phyloP scores from a whole-genome alignment of 2,329 filamentous ascomycete species.

The Coniochaeta sp. region DNA sequence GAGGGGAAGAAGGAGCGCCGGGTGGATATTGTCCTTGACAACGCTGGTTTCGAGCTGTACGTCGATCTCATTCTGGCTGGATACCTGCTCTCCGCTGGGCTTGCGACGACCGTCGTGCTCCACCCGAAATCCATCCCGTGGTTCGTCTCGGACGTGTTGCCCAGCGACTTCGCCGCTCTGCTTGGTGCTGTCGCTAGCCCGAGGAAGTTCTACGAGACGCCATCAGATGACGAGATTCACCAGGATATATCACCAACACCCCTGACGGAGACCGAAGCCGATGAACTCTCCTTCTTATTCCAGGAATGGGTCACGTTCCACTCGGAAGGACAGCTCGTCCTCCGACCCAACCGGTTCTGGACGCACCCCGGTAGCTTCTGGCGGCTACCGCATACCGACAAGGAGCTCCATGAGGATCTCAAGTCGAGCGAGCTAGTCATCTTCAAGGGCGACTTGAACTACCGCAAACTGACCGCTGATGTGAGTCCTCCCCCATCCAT shows the following conservation, averaged over 20 bases:
- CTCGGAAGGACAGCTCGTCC: slow-evolving; percentile 72
- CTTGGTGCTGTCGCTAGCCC: slow-evolving; percentile 72
- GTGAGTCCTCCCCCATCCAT: slow-evolving; percentile 43
- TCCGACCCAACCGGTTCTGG: slow-evolving; percentile 88
- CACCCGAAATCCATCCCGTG: slow-evolving; percentile 94
- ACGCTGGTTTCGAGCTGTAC: slow-evolving; percentile 94
- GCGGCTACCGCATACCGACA: slow-evolving; percentile 66
- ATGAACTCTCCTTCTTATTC: slow-evolving; percentile 70
- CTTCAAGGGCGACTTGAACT: slow-evolving; percentile 97
- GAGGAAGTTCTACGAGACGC: slow-evolving; percentile 69
- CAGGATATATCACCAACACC: slow-evolving; percentile 51
- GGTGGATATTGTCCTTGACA: slow-evolving; percentile 93
- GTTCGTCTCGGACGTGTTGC: slow-evolving; percentile 95
- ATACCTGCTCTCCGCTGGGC: slow-evolving; percentile 75
- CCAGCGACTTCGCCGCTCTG: slow-evolving; percentile 76
- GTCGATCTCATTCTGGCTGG: slow-evolving; percentile 90
- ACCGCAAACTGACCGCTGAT: slow-evolving; percentile 85
- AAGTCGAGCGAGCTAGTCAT: slow-evolving; percentile 80
- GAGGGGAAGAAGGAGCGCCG: slow-evolving; percentile 51
- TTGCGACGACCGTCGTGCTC: slow-evolving; percentile 81
- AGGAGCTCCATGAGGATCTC: slow-evolving; percentile 67
- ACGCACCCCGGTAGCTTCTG: slow-evolving; percentile 83
- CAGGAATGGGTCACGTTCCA: slow-evolving; percentile 74
- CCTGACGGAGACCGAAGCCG: slow-evolving; percentile 60
- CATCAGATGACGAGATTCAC: slow-evolving; percentile 58